Conservation (phyloP, 768 basidiomycete species). For the Boletus speciosus region DNA sequence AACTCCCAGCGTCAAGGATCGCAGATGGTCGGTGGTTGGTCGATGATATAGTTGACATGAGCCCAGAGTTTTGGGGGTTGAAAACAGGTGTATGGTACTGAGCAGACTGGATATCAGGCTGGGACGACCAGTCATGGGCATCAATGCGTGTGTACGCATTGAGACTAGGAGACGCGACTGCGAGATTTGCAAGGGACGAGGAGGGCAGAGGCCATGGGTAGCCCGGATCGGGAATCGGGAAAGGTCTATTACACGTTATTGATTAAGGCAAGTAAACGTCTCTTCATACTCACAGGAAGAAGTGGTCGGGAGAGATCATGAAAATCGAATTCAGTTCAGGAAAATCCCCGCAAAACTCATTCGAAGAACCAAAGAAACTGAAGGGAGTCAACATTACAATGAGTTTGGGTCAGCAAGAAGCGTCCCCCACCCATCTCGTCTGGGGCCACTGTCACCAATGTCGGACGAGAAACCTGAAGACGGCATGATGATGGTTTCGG, state of each 20-base stretch:
- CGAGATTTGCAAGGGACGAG: no score
- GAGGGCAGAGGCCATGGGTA: background rate
- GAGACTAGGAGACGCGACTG: background rate
- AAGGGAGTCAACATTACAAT: background rate
- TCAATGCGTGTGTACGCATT: background rate
- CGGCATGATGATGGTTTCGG: background rate
- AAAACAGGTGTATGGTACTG: background rate
- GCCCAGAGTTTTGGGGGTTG: background rate
- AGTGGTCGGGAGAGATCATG: background rate
- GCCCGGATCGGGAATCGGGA: background rate
- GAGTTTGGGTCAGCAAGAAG: background rate
- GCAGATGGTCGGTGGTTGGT: no score
- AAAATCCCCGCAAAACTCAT: no score
- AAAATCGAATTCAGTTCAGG: background rate
- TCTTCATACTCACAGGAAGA: background rate
- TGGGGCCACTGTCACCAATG: background rate
- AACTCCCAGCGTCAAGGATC: accelerated
- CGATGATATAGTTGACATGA: background rate
- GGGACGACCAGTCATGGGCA: background rate
- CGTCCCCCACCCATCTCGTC: background rate
- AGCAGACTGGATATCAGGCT: background rate
- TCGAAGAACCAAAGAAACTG: background rate
- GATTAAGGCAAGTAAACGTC: background rate
- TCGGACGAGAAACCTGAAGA: background rate
- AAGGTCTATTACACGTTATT: background rate